Evolutionary conservation across 2,329 filamentous ascomycete species (phyloP), one percentile per base, ranked within the genome.

Genomic region (Penicillium paneum): DNA sequence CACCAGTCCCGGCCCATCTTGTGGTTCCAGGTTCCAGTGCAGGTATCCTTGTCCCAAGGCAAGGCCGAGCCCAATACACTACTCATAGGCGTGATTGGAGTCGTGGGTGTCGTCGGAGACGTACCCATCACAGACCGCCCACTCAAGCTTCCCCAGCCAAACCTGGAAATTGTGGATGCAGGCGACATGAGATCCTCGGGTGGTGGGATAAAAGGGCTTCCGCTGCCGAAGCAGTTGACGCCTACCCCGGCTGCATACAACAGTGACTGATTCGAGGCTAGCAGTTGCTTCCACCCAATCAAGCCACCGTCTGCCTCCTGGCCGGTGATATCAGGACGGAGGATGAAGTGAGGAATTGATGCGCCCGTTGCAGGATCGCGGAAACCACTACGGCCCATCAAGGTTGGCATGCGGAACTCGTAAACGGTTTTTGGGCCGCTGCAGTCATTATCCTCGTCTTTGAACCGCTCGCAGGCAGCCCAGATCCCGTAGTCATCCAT

Each of bases 21-120:
- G 56, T 76, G 72, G 17, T 77, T 77, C 74, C 74, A 77, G 6
- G 72, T 71, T 8, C 74, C 74, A 38, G 73, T 76, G 55, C 74
- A 77, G n/a, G 67, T 70, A 49, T 76, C 74, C 52, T 70, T 71
- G 17, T 71, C 68, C 73, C 73, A 76, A 11, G 71, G 71, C 7
- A 74, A 63, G 26, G 63, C 61, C 3, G 60, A 57, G 7, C 60
- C 59, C 7, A 66, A 65, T 21, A 60, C 48, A 35, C 63, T 66
- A 56, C 63, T 71, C 56, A 68, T 67, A 6, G 67, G 67, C 5
- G 70, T 73, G 3, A 63, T 54, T 13, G 72, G 69, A 0, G 64
- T 71, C 1, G 61, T 64, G 12, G 70, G 69, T 10, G 71, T 70
- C 21, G 60, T 61, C 15, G 71, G 67, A 26, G 63, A 64, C 13